Conservation (phyloP, 352 stramenopile species). For the Phytophthora niederhauseri region DNA sequence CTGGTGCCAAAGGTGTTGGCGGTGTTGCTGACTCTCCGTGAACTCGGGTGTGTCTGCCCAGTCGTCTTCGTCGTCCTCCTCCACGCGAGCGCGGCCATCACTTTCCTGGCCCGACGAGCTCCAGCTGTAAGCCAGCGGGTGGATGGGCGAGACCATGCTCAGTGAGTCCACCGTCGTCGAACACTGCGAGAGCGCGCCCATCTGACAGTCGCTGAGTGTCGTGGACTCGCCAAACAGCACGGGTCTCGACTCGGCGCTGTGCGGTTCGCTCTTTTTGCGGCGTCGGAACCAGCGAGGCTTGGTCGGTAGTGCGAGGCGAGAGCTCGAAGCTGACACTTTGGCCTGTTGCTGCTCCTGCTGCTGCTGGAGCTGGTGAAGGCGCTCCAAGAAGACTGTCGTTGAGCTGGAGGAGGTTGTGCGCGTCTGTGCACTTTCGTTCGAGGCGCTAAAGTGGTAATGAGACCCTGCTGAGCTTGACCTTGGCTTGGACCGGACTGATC, state of each 20-base stretch:
- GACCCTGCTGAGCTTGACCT: slow-evolving; percentile 1
- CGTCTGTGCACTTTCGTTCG: background rate
- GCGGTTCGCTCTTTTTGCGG: slow-evolving; percentile 29
- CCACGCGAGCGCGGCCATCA: slow-evolving; percentile 28
- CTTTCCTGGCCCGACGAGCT: slow-evolving; percentile 28
- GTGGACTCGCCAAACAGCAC: slow-evolving; percentile 35
- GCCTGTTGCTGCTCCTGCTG: slow-evolving; percentile 10
- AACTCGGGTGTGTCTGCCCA: slow-evolving; percentile 40
- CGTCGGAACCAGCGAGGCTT: slow-evolving; percentile 36
- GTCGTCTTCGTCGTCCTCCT: slow-evolving; percentile 40
- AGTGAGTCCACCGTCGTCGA: slow-evolving; percentile 26
- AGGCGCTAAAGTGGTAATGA: slow-evolving; percentile 12
- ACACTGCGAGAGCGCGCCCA: slow-evolving; percentile 31
- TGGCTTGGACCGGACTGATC: background rate
- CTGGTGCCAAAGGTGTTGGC: slow-evolving; percentile 40
- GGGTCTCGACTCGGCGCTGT: slow-evolving; percentile 15
- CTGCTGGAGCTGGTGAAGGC: slow-evolving; percentile 20
- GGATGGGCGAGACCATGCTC: slow-evolving; percentile 24
- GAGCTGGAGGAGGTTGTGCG: background rate
- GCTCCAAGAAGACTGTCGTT: slow-evolving; percentile 7
- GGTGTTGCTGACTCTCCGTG: slow-evolving; percentile 34
- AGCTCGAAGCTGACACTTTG: background rate
- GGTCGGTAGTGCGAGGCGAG: background rate
- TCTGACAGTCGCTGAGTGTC: slow-evolving; percentile 31
- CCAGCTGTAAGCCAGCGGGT: slow-evolving; percentile 34